These are phyloP conservation scores for Coemansia sp. DNA, from an alignment of 192 early-diverging fungal genomes.

Conservation along the genomic window DNA sequence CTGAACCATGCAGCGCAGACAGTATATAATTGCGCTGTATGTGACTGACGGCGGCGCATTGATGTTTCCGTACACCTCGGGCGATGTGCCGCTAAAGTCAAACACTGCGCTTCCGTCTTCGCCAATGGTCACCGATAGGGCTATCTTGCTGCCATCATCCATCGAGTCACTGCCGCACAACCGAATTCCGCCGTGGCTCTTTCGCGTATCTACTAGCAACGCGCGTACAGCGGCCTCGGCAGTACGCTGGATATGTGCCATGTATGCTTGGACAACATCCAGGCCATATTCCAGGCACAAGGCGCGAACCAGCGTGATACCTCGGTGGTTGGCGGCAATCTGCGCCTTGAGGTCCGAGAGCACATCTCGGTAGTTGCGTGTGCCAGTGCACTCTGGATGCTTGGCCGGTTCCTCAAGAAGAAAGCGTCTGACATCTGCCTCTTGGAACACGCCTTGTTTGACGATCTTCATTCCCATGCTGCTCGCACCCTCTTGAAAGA, in stretches of 20 bases:
- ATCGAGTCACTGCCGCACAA: slow-evolving; percentile 70
- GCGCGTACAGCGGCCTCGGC: slow-evolving; percentile 84
- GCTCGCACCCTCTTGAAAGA: slow-evolving; percentile 95
- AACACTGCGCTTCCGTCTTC: slow-evolving; percentile 79
- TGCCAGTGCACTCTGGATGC: slow-evolving; percentile 84
- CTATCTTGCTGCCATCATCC: slow-evolving; percentile 91
- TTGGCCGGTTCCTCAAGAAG: slow-evolving; percentile 81
- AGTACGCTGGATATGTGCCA: slow-evolving; percentile 88
- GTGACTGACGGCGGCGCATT: slow-evolving; percentile 61
- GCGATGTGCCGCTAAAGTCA: slow-evolving; percentile 92
- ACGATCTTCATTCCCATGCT: slow-evolving; percentile 90
- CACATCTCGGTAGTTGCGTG: slow-evolving; percentile 87
- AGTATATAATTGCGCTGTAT: slow-evolving; percentile 96
- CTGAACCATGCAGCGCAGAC: slow-evolving; percentile 86
- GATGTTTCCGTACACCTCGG: slow-evolving; percentile 82
- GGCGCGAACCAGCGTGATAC: slow-evolving; percentile 78
- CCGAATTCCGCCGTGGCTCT: slow-evolving; percentile 5
- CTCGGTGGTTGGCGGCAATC: slow-evolving; percentile 94
- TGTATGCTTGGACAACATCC: slow-evolving; percentile 91
- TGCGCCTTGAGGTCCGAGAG: slow-evolving; percentile 96
- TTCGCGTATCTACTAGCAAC: slow-evolving; percentile 66
- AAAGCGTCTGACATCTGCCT: slow-evolving; percentile 72
- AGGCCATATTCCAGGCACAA: slow-evolving; percentile 86
- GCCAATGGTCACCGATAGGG: slow-evolving; percentile 73
- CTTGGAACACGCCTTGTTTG: slow-evolving; percentile 76